Evolutionary conservation across 2,329 filamentous ascomycete species (phyloP), one percentile per base, ranked within the genome.

Genomic region (Exophiala sp.): DNA sequence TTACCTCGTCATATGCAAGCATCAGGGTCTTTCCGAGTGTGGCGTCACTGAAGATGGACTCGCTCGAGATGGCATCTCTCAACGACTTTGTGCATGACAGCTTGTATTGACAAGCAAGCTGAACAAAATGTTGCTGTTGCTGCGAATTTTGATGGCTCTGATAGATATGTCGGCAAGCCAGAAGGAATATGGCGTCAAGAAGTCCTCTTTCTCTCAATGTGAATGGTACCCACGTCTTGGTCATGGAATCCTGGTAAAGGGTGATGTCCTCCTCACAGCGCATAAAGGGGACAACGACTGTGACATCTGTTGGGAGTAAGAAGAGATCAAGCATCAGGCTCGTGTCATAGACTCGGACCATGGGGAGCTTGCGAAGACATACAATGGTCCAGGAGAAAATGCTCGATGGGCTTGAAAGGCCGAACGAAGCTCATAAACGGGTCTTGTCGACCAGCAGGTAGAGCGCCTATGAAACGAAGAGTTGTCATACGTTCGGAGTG

Each of bases 1-100:
- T 43, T 32, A 42, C 39, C 22, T 42, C 39, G 22, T 42, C 39
- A 23, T 23, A 42, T 22, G 39, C 39, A 6, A 42, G n/a, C 22
- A 42, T 24, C 39, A 42, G n/a, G 39, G 39, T 24, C 14, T 21
- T 24, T 10, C 16, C 22, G 18, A 42, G 7, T 16, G 22, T 42
- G 6, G 39, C 18, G 19, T 42, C 39, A 10, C 23, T 23, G 14
- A 42, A 42, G 9, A 8, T 11, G 19, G 16, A 1, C 18, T 24
- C 22, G 2, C 10, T 23, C 16, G 39, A 42, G 19, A 42, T 42
- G 22, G 39, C 39, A 16, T 42, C 10, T n/a, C 22, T 42, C n/a
- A 42, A 14, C n/a, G 39, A 23, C 39, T 24, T 9, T 27, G 22
- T 14, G 39, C 39, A 42, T 11, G 22, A 16, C 8, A 42, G 39